phyloP scores from a whole-genome alignment of 2,329 filamentous ascomycete genomes.

The Nemania serpens region DNA sequence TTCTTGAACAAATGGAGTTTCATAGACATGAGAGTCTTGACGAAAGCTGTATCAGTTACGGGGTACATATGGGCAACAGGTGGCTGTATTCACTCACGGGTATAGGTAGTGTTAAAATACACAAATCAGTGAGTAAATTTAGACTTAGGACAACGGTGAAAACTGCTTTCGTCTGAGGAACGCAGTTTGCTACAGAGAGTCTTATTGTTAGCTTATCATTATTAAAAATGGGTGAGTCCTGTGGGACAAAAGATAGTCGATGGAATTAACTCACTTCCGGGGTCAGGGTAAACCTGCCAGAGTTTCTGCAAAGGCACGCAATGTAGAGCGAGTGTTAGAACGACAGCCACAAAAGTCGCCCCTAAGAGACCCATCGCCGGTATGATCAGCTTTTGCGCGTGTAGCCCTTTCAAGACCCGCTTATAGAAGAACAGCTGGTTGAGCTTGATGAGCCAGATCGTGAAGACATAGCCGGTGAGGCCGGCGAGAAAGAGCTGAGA shows the following conservation, averaged over 20 bases:
- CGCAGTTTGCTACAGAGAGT: too few relatives aligned
- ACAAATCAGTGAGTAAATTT: constrained; percentile 5
- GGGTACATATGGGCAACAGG: too few relatives aligned
- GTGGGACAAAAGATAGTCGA: too few relatives aligned
- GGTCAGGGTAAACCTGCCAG: constrained; percentile 13
- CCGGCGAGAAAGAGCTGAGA: constrained; percentile 46
- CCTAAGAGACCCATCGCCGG: constrained; percentile 39
- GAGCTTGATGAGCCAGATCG: constrained; percentile 48
- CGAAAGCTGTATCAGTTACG: too few relatives aligned
- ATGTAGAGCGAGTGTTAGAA: neutral
- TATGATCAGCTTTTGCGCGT: constrained; percentile 44
- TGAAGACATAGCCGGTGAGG: constrained; percentile 41
- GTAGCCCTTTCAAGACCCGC: constrained; percentile 43
- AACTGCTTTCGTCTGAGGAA: neutral
- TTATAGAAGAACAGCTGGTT: constrained; percentile 49
- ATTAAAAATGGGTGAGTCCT: too few relatives aligned
- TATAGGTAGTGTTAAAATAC: constrained; percentile 2
- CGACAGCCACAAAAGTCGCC: neutral
- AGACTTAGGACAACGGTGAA: constrained; percentile 7
- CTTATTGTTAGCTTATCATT: too few relatives aligned
- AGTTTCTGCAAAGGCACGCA: neutral
- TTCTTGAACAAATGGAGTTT: too few relatives aligned
- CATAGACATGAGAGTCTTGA: neutral
- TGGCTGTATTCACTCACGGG: neutral
- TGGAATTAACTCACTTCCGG: neutral